A percentile compares a stretch with the other conserved stretches of the same genome.
These are phyloP conservation scores for Annulohypoxylon stygium DNA, from an alignment of 495 filamentous ascomycete species.

Conservation along the genomic window DNA sequence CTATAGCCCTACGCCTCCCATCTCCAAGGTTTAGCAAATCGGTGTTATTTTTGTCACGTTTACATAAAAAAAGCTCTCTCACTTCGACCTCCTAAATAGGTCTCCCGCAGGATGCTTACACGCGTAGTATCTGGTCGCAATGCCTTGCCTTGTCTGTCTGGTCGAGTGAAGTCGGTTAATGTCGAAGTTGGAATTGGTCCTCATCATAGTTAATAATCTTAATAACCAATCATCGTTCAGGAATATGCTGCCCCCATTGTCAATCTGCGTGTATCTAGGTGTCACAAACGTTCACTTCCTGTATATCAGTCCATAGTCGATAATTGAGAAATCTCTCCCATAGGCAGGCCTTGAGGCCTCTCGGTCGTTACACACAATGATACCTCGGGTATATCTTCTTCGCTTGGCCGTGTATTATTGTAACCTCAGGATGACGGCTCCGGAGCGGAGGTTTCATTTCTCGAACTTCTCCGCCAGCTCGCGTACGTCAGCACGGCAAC, in stretches of 20 bases:
- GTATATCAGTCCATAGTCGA: conserved; percentile 7
- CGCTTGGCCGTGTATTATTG: not conserved
- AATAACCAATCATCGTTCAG: conserved; percentile 13
- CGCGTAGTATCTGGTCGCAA: not conserved
- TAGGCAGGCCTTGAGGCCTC: not conserved
- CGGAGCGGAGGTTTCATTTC: not conserved
- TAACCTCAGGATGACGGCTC: not conserved
- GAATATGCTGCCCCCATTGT: not conserved
- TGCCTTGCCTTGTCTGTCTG: conserved; percentile 7
- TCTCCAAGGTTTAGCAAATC: not conserved
- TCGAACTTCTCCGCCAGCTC: not conserved
- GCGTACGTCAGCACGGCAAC: conserved; percentile 11
- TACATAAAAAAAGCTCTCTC: conserved; percentile 10
- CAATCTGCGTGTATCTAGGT: not conserved
- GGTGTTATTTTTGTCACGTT: conserved; percentile 18
- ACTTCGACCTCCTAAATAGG: not conserved
- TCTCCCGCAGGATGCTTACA: conserved; percentile 19
- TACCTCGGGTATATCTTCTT: not conserved
- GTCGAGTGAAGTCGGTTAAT: not conserved
- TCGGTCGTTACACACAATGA: not conserved
- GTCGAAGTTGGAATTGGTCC: conserved; percentile 5
- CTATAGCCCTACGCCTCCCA: conserved; percentile 21
- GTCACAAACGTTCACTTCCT: conserved; percentile 4
- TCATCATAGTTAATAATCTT: conserved; percentile 22
- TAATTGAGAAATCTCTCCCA: not conserved